Base-by-base conservation (phyloP, 805 yeast species). In the Candida oleophila region DNA sequence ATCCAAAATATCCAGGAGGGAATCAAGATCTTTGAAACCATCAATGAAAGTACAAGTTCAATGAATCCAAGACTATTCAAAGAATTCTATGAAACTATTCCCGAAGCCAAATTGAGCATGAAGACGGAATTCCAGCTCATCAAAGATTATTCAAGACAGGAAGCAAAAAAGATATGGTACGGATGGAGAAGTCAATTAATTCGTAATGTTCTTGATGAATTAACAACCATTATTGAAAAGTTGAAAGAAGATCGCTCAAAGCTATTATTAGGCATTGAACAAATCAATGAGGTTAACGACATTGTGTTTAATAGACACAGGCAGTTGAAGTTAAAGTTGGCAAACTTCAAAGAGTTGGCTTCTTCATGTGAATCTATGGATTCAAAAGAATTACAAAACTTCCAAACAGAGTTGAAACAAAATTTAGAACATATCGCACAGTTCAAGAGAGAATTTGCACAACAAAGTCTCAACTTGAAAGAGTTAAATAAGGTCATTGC, bases 131-230 rank as follows among this genome's bases (percentile, higher is more conserved):
- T 82, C 42, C 75, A 72, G 48, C 48, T 74, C 11, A 64, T 82
- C 38, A 80, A 80, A 55, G 76, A 71, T 25, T 76, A 64, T 48
- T 71, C 87, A 0, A 68, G 81, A 25, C 66, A 73, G 25, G 79
- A 78, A 54, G 80, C 87, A 0, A 71, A 68, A 48, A 73, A 71
- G 34, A 76, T 76, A 0, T 83, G 88, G 87, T 79, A 78, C 52
- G 76, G 74, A 42, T 83, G 89, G 89, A 65, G 87, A 49, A 58
- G 68, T 11, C 78, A 79, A 49, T 71, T 82, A 41, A 56, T 77
- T 4, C 65, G 68, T 20, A 81, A 79, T 36, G 64, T 82, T 14
- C 55, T 74, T 28, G 59, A 53, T 15, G 68, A 68, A 35, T 51
- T 71, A 18, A 53, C 55, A 39, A 45, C 41, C n/a, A 43, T 46